A percentile compares a stretch with the other conserved stretches of the same genome.
phyloP scores from a whole-genome alignment of 2,329 filamentous ascomycete species.

The Truncatella angustata region DNA sequence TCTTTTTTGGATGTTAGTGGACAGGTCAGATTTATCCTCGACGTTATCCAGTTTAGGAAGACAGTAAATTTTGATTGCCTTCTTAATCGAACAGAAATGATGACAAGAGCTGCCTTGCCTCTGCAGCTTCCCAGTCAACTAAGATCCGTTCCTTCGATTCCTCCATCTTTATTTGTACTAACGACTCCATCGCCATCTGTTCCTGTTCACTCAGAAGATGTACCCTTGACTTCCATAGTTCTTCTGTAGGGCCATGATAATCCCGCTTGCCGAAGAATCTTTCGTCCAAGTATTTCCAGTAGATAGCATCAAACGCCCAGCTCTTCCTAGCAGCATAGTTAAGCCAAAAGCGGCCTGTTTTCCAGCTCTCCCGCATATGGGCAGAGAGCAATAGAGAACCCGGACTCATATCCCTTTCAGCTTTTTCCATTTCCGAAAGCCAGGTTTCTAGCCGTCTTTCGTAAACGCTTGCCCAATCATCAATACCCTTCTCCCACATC shows the following conservation, averaged over 20 bases:
- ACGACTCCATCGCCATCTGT: conserved; percentile 23
- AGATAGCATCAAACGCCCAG: conserved; percentile 36
- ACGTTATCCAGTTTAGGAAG: background rate
- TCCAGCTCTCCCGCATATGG: conserved; percentile 37
- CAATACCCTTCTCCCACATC: conserved; percentile 28
- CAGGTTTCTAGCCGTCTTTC: conserved; percentile 31
- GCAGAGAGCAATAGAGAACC: conserved; percentile 21
- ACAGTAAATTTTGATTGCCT: background rate
- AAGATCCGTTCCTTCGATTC: conserved; percentile 23
- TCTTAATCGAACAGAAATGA: conserved; percentile 11
- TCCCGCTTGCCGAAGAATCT: conserved; percentile 29
- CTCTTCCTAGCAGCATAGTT: conserved; percentile 34
- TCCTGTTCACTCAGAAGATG: conserved; percentile 26
- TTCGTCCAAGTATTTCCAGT: conserved; percentile 35
- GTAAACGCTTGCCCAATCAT: conserved; percentile 30
- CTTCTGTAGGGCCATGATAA: conserved; percentile 5
- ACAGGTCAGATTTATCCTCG: background rate
- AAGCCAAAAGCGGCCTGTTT: conserved; percentile 30
- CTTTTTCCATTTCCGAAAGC: conserved; percentile 28
- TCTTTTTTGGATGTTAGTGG: background rate
- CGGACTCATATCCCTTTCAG: conserved; percentile 21
- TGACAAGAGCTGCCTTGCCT: conserved; percentile 17
- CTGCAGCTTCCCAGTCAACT: conserved; percentile 22
- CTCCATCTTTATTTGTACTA: conserved; percentile 30
- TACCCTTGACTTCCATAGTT: conserved; percentile 27